Evolutionary conservation across 371 early-diverging fungal species (phyloP).

Genomic region (Zopfochytrium polystomum): DNA sequence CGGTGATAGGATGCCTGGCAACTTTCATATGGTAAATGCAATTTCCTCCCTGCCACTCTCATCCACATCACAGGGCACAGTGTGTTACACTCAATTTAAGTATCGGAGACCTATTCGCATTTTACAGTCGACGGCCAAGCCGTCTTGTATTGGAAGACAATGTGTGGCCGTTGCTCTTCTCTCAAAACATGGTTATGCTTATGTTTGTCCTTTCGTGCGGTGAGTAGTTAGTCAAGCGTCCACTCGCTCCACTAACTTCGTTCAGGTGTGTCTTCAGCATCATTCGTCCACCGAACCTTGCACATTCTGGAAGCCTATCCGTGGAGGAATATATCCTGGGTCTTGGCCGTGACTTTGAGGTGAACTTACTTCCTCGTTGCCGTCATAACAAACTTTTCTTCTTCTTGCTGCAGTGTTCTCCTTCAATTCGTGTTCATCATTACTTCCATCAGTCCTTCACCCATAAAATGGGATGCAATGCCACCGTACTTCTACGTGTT

Average conservation of each 20-base stretch:
- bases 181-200: constrained; percentile 72
- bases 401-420: constrained; percentile 18
- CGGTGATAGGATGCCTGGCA: constrained; percentile 61
- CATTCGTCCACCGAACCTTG: constrained; percentile 25
- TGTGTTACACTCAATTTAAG: constrained; percentile 3
- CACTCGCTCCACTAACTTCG: neutral
- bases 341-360: constrained; percentile 20
- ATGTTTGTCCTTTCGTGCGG: constrained; percentile 71
- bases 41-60: neutral
- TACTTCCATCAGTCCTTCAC: constrained; percentile 55
- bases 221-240: constrained; percentile 31
- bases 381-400: neutral
- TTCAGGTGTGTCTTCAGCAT: constrained; percentile 22
- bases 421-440: constrained; percentile 66
- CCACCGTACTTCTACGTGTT: constrained; percentile 81
- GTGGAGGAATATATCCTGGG: constrained; percentile 23
- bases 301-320: constrained; percentile 19
- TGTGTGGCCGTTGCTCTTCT: constrained; percentile 74
- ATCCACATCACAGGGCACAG: neutral
- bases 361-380: constrained; percentile 10
- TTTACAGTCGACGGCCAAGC: too few species aligned
- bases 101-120: too few species aligned
- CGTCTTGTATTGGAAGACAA: constrained; percentile 48
- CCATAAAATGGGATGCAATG: constrained; percentile 43
- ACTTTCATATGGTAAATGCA: constrained; percentile 49